These are phyloP conservation scores for Teunomyces kruisii DNA, from an alignment of 805 yeast genomes.

Conservation along the genomic window DNA sequence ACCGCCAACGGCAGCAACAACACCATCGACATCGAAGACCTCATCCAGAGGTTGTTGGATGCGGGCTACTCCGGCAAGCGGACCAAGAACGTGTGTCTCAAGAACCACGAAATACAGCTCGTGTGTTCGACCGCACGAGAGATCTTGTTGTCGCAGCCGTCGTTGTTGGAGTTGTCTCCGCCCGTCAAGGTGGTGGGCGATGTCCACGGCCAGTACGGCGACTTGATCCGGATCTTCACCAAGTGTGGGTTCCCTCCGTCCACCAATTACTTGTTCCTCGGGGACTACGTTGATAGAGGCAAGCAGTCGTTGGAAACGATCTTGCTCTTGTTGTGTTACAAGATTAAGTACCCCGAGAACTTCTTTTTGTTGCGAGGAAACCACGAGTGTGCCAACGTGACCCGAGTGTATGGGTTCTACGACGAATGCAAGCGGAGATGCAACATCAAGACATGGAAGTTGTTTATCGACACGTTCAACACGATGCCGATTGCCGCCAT, in stretches of 20 bases:
- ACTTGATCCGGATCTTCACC: conserved; percentile 84
- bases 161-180: conserved; percentile 80
- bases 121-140: conserved; percentile 89
- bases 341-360: conserved; percentile 95
- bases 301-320: conserved; percentile 95
- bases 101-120: conserved; percentile 82
- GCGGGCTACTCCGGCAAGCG: conserved; percentile 96
- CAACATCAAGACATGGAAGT: conserved; percentile 90
- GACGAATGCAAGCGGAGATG: conserved; percentile 97
- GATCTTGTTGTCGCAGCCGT: conserved; percentile 85
- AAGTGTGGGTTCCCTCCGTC: conserved; percentile 97
- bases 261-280: conserved; percentile 86
- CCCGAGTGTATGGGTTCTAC: conserved; percentile 94
- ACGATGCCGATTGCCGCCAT: conserved; percentile 94
- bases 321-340: conserved; percentile 80
- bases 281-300: conserved; percentile 97
- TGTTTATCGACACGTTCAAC: conserved; percentile 91
- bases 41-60: conserved; percentile 86
- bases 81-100: conserved; percentile 84
- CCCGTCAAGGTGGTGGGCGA: conserved; percentile 91
- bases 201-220: conserved; percentile 96
- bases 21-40: conserved; percentile 68
- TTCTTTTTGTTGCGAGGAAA: conserved; percentile 91
- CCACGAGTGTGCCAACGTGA: conserved; percentile 96
- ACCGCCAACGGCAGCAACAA: conserved; percentile 2